Evolutionary conservation across 2,329 filamentous ascomycete species (phyloP).

Genomic region (Beauveria pseudobassiana): DNA sequence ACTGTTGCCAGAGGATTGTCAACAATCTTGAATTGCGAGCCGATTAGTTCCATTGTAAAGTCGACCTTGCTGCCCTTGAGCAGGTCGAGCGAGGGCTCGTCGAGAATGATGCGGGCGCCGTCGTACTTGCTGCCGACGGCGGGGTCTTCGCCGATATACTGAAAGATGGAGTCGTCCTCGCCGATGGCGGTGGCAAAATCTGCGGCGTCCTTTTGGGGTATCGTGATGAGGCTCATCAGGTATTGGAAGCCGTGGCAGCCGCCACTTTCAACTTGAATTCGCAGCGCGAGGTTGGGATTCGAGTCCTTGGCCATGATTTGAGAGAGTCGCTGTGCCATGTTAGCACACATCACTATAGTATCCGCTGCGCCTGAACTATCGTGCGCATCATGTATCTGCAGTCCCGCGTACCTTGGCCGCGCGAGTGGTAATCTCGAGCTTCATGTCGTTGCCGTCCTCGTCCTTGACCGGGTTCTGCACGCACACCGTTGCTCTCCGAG

Average conservation of each 20-base stretch:
- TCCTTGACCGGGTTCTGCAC: conserved; percentile 68
- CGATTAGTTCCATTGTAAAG: conserved; percentile 91
- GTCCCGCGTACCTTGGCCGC: conserved; percentile 59
- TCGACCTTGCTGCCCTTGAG: conserved; percentile 92
- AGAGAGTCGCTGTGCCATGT: conserved; percentile 52
- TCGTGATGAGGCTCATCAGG: conserved; percentile 73
- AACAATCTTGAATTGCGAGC: conserved; percentile 85
- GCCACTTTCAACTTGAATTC: conserved; percentile 85
- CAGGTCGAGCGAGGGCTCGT: conserved; percentile 78
- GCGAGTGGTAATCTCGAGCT: conserved; percentile 73
- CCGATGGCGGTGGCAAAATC: conserved; percentile 32
- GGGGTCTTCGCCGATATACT: conserved; percentile 50
- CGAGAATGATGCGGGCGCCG: conserved; percentile 75
- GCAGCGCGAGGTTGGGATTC: conserved; percentile 78
- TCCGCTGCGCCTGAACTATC: no score
- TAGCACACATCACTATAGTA: background rate
- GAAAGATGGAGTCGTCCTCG: conserved; percentile 85
- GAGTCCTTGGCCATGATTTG: conserved; percentile 65
- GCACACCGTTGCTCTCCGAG: conserved; percentile 36
- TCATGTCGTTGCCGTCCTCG: conserved; percentile 78
- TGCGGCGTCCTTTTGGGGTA: conserved; percentile 35
- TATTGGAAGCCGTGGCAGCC: conserved; percentile 99
- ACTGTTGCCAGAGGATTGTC: conserved; percentile 89
- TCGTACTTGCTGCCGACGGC: conserved; percentile 22
- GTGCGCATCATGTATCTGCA: background rate